phyloP scores from a whole-genome alignment of 2,329 filamentous ascomycete genomes.

The Reticulascus tulasneorum region DNA sequence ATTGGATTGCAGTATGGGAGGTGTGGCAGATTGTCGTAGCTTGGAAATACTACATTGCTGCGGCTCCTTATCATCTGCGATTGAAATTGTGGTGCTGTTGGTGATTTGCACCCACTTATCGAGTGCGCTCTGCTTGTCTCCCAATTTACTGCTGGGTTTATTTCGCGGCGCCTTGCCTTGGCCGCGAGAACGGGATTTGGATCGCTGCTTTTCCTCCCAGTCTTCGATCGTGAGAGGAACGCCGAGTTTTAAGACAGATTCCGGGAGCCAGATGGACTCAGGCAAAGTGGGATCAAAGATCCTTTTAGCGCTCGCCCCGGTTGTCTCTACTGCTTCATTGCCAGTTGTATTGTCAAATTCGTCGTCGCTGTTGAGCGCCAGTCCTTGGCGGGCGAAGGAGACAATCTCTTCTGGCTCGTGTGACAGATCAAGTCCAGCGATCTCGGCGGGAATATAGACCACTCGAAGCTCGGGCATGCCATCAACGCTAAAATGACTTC shows the following conservation, averaged over 20 bases:
- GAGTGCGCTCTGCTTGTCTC: slow-evolving; percentile 26
- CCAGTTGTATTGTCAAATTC: slow-evolving; percentile 47
- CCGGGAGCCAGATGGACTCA: slow-evolving; percentile 42
- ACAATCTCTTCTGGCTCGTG: slow-evolving; percentile 64
- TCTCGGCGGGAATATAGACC: slow-evolving; percentile 68
- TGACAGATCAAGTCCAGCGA: slow-evolving; percentile 74
- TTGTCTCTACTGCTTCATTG: slow-evolving; percentile 17
- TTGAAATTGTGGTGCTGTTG: slow-evolving; percentile 23
- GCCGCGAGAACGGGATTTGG: slow-evolving; percentile 19
- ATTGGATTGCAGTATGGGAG: no score
- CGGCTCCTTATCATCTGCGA: slow-evolving; percentile 4
- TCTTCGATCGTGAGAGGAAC: slow-evolving; percentile 15
- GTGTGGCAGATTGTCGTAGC: no score
- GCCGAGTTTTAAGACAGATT: slow-evolving; percentile 21
- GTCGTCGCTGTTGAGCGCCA: slow-evolving; percentile 64
- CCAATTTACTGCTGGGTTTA: slow-evolving; percentile 17
- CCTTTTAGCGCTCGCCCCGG: slow-evolving; percentile 23
- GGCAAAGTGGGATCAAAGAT: slow-evolving; percentile 62
- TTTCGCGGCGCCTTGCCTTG: slow-evolving; percentile 16
- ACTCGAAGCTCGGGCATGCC: slow-evolving; percentile 73
- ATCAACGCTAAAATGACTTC: slow-evolving; percentile 72
- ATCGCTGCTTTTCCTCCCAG: slow-evolving; percentile 21
- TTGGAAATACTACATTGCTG: slow-evolving; percentile 6
- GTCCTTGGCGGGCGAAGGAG: slow-evolving; percentile 44
- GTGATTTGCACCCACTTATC: slow-evolving; percentile 37